Conservation (phyloP, 371 early-diverging fungal genomes). For the Batrachochytrium dendrobatidis region DNA sequence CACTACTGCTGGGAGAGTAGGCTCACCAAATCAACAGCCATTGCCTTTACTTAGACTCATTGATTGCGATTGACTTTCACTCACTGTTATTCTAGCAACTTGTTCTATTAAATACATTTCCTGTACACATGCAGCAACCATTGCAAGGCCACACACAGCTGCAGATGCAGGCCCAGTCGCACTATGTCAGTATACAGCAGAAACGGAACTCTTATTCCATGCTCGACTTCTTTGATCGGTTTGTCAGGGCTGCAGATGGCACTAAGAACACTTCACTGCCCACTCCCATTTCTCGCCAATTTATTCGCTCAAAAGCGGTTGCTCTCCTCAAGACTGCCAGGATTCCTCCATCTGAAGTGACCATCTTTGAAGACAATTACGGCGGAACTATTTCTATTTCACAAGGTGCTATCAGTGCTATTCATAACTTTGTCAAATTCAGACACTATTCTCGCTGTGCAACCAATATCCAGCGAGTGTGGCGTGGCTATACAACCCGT, state of each 20-base stretch:
- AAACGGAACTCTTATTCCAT: constrained; percentile 10
- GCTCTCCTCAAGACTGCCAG: not conserved
- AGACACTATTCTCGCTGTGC: not conserved
- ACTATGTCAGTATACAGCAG: not conserved
- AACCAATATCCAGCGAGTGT: not conserved
- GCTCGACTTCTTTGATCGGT: constrained; percentile 10
- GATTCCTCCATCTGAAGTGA: not conserved
- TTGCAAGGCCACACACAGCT: constrained; percentile 11
- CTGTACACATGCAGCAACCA: constrained; percentile 14
- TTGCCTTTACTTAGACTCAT: too few species aligned
- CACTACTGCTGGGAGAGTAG: too few species aligned
- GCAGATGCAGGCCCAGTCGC: constrained; percentile 5
- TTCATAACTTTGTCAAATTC: not conserved
- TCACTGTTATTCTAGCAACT: too few species aligned
- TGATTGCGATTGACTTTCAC: too few species aligned
- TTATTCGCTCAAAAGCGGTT: not conserved
- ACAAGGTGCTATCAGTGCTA: not conserved
- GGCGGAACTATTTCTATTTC: constrained; percentile 3
- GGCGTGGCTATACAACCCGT: not conserved
- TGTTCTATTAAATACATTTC: too few species aligned
- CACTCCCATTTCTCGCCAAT: constrained; percentile 7
- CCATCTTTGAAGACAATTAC: constrained; percentile 1
- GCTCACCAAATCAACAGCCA: too few species aligned
- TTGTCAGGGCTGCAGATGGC: constrained; percentile 3
- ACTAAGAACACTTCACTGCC: constrained; percentile 11